Conservation (phyloP, 2,329 filamentous ascomycete species). For the Aspergillus quadricinctus region DNA sequence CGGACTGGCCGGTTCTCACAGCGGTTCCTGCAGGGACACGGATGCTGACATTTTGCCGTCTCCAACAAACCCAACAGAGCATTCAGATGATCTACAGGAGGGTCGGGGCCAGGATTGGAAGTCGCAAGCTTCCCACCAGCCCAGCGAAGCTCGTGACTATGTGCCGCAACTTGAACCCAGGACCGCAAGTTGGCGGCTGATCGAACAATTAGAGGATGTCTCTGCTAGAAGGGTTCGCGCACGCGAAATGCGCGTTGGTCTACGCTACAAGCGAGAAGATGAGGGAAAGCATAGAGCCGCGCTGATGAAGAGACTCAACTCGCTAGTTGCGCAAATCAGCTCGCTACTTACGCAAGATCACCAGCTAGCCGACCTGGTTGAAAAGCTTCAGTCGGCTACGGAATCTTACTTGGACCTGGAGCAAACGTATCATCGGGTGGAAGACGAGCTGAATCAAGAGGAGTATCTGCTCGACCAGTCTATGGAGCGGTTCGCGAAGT, state of each 20-base stretch:
- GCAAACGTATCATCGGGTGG: constrained; percentile 19
- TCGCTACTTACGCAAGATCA: constrained; percentile 10
- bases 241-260: constrained; percentile 18
- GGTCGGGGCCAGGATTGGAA: background rate
- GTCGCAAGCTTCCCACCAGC: background rate
- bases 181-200: constrained; percentile 5
- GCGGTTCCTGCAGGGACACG: constrained; percentile 3
- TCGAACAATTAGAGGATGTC: constrained; percentile 13
- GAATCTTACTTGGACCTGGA: constrained; percentile 23
- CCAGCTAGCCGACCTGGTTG: constrained; percentile 8
- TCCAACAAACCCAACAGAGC: constrained; percentile 1
- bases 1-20: background rate
- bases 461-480: constrained; percentile 21
- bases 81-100: constrained; percentile 1
- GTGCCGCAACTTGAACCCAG: background rate
- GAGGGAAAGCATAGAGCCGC: constrained; percentile 15
- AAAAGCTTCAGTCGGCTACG: constrained; percentile 16
- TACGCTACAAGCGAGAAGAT: constrained; percentile 23
- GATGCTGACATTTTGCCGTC: background rate
- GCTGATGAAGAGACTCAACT: constrained; percentile 21
- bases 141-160: background rate
- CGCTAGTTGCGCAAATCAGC: constrained; percentile 18
- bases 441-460: constrained; percentile 23
- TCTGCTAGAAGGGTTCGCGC: constrained; percentile 14
- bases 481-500: constrained; percentile 13